Evolutionary conservation across 306 rosid species (phyloP).

Genomic region (Leucaena leucocephala): DNA sequence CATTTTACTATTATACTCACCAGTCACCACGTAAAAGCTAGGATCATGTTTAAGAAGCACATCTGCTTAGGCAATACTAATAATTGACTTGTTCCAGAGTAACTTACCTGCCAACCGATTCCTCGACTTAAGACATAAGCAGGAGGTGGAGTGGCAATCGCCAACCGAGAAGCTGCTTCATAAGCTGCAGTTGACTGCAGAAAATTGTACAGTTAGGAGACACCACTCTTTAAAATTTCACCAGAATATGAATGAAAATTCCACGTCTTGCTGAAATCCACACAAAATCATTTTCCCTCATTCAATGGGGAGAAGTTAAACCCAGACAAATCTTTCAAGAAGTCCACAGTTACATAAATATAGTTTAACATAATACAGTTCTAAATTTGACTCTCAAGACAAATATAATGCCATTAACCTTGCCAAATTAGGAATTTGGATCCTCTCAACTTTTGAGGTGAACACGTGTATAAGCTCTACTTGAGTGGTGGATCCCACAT

Average conservation of each 20-base stretch:
- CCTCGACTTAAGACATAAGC: constrained; percentile 97
- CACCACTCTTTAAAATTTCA: constrained; percentile 16
- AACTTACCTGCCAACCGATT: constrained; percentile 96
- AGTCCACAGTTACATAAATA: neutral
- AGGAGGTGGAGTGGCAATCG: constrained; percentile 98
- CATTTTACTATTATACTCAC: neutral
- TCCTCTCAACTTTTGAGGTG: neutral
- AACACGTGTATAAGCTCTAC: neutral
- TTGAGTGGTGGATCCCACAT: neutral
- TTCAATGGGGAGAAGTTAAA: neutral
- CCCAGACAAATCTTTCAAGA: constrained; percentile 25
- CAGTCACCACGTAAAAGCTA: neutral
- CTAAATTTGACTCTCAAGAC: neutral
- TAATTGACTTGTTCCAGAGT: constrained; percentile 8
- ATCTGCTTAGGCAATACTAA: neutral
- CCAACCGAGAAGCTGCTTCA: constrained; percentile 90
- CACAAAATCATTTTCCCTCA: neutral
- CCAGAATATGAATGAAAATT: constrained; percentile 1
- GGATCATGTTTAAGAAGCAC: neutral
- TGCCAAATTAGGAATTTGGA: neutral
- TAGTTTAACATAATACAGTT: neutral
- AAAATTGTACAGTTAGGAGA: constrained; percentile 27
- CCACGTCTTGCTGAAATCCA: neutral
- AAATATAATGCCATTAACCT: neutral
- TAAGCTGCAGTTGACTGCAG: constrained; percentile 92